Base-by-base conservation (phyloP, 2,329 filamentous ascomycete genomes). In the Arthroderma sp. region DNA sequence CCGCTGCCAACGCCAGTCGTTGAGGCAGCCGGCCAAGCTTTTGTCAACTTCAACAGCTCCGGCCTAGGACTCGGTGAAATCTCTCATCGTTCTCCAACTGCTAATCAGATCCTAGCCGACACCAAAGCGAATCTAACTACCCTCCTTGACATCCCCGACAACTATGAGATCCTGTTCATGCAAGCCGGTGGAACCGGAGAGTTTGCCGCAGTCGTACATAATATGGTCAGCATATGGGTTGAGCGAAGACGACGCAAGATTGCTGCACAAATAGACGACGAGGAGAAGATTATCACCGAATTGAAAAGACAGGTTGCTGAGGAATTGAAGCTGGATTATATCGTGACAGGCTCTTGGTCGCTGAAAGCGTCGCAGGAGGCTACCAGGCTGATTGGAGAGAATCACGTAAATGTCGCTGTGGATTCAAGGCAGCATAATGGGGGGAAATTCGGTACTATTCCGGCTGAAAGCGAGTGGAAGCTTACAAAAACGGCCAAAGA, bases 311-410 rank as follows among this genome's bases (percentile, higher is more conserved):
- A 78, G 43, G 74, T 88, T 4, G 72, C 81, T 42, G 69, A 76
- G 45, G 76, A 89, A 47, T 69, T 95, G 53, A 83, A 81, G 67
- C 62, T 93, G 37, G 89, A 96, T 65, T 96, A 95, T 65, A 66
- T 95, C 38, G 78, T 95, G 44, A 95, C 89, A 3, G 89, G 89
- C 44, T 79, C 81, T 44, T 96, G 87, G 85, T 93, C 85, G 11
- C 71, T 85, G 53, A 95, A 96, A 68, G 88, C 88, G 8, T 81
- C 78, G 32, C 81, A 87, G 61, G 89, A 96, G 66, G 87, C 84
- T 3, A 72, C 73, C 47, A 74, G 87, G 44, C 70, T 96, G 6
- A 62, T 94, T 2, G 88, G 89, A 15, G 64, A 80, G 2, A 78
- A 88, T 60, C 62, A 64, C 45, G 81, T 94, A 63, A 94, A 95